Evolutionary conservation across 176 grass and related monocot species (phyloP).

Genomic region (Cenchrus purpureus): DNA sequence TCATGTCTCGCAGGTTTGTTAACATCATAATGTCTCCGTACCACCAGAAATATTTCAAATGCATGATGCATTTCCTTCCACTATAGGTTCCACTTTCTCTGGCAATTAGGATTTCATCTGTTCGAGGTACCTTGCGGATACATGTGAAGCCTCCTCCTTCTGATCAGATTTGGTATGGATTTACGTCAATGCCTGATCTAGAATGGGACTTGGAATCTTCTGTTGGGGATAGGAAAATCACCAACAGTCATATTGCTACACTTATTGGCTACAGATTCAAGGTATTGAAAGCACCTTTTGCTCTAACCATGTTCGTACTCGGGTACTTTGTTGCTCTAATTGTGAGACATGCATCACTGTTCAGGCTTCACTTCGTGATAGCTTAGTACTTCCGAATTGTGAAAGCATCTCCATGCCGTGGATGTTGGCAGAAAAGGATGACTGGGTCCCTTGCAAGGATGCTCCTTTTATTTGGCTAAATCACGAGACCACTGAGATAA

Average conservation of each 20-base stretch:
- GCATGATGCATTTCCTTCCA: constrained; percentile 22
- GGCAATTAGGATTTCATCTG: constrained; percentile 66
- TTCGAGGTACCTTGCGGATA: constrained; percentile 72
- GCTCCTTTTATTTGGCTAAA: constrained; percentile 84
- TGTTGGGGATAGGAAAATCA: constrained; percentile 86
- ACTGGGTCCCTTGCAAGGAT: constrained; percentile 77
- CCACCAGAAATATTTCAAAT: background rate
- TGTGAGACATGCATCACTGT: constrained; percentile 12
- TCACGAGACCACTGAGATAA: constrained; percentile 50
- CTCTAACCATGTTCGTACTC: constrained; percentile 6
- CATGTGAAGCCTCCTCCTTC: constrained; percentile 88
- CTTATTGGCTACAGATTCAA: constrained; percentile 82
- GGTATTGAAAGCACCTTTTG: constrained; percentile 49
- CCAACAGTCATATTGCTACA: constrained; percentile 69
- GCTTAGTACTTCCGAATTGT: constrained; percentile 85
- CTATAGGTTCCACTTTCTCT: constrained; percentile 87
- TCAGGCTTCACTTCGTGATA: constrained; percentile 76
- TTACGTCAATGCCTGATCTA: constrained; percentile 80
- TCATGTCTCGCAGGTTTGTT: constrained; percentile 92
- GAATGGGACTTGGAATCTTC: constrained; percentile 91
- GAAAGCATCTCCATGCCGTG: constrained; percentile 78
- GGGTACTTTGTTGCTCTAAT: constrained; percentile 28
- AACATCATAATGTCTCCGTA: background rate
- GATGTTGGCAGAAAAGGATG: constrained; percentile 87
- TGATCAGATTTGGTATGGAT: constrained; percentile 97